Percentiles rank a stretch among this genome's conserved stretches.
Evolutionary conservation across 176 grass and related monocot genomes (phyloP).

Genomic region (Oryza officinalis): DNA sequence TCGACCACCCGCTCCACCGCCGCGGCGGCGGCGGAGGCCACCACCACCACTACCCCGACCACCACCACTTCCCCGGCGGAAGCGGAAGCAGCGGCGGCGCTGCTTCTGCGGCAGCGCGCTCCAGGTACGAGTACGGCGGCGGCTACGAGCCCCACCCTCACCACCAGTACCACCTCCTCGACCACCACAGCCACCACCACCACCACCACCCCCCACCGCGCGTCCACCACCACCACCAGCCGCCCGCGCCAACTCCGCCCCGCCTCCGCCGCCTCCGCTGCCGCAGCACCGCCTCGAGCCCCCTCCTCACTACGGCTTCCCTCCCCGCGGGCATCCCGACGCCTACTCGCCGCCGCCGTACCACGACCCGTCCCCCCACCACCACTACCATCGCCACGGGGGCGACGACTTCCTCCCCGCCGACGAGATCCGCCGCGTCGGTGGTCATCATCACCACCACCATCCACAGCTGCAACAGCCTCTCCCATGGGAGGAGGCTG

Average conservation of each 20-base stretch:
- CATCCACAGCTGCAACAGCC: conserved; percentile 25
- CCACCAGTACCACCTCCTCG: conserved; percentile 6
- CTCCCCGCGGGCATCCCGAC: conserved; percentile 36
- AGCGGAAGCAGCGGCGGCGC: not conserved
- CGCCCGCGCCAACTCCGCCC: conserved; percentile 14
- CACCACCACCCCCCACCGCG: conserved; percentile 29
- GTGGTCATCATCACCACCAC: not conserved
- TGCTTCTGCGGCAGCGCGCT: conserved; percentile 18
- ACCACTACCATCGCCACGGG: not conserved
- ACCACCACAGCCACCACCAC: not conserved
- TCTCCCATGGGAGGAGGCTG: conserved; percentile 35
- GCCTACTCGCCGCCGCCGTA: conserved; percentile 38
- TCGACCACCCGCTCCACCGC: conserved; percentile 49
- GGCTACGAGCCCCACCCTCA: conserved; percentile 10
- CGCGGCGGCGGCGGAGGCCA: not conserved
- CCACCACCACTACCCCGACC: conserved; percentile 11
- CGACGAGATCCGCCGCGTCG: conserved; percentile 33
- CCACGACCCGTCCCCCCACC: conserved; percentile 27
- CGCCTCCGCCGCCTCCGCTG: conserved; percentile 13
- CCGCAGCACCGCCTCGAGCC: conserved; percentile 29
- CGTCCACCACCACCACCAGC: conserved; percentile 3
- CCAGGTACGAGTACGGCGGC: conserved; percentile 51
- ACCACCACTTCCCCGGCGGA: conserved; percentile 14
- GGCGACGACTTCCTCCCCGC: conserved; percentile 5
- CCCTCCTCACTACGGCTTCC: conserved; percentile 33